A percentile compares a stretch with the other conserved stretches of the same genome.
Evolutionary conservation across 1,284 basidiomycete species (phyloP).

Genomic region (Cutaneotrichosporon sp.): DNA sequence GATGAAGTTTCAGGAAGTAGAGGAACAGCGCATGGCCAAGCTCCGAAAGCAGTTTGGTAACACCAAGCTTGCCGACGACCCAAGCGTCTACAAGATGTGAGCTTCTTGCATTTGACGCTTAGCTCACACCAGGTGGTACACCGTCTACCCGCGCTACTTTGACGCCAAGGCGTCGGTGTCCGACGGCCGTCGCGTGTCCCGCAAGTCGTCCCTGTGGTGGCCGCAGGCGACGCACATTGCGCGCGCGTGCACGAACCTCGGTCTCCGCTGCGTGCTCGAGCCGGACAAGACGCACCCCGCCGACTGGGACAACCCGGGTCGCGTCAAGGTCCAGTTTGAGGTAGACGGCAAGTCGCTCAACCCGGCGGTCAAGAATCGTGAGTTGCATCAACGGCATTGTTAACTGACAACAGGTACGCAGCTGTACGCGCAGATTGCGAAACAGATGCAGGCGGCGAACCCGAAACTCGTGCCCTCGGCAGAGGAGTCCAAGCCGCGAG

Average conservation of each 20-base stretch:
- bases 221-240: slow-evolving; percentile 88
- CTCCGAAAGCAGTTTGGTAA: slow-evolving; percentile 41
- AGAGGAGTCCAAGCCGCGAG: slow-evolving; percentile 8
- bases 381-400: slow-evolving; percentile 39
- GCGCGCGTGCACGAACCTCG: slow-evolving; percentile 69
- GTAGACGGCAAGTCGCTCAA: slow-evolving; percentile 71
- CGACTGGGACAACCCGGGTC: slow-evolving; percentile 94
- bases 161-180: slow-evolving; percentile 87
- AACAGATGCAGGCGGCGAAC: slow-evolving; percentile 67
- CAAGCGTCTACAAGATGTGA: slow-evolving; percentile 44
- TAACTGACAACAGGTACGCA: slow-evolving; percentile 62
- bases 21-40: slow-evolving; percentile 44
- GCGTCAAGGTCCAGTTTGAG: slow-evolving; percentile 85
- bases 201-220: slow-evolving; percentile 83
- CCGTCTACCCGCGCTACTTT: slow-evolving; percentile 93
- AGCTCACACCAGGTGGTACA: slow-evolving; percentile 66
- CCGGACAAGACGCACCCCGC: slow-evolving; percentile 78
- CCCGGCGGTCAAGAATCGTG: slow-evolving; percentile 70
- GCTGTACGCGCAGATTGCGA: slow-evolving; percentile 67
- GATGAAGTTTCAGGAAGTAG: slow-evolving; percentile 46
- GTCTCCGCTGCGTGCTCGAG: slow-evolving; percentile 77
- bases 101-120: slow-evolving; percentile 7
- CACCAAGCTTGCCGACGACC: slow-evolving; percentile 33
- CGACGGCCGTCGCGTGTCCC: slow-evolving; percentile 73
- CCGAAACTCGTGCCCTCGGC: slow-evolving; percentile 56